Conservation (phyloP, 495 filamentous ascomycete genomes). For the Xylaria venustula region DNA sequence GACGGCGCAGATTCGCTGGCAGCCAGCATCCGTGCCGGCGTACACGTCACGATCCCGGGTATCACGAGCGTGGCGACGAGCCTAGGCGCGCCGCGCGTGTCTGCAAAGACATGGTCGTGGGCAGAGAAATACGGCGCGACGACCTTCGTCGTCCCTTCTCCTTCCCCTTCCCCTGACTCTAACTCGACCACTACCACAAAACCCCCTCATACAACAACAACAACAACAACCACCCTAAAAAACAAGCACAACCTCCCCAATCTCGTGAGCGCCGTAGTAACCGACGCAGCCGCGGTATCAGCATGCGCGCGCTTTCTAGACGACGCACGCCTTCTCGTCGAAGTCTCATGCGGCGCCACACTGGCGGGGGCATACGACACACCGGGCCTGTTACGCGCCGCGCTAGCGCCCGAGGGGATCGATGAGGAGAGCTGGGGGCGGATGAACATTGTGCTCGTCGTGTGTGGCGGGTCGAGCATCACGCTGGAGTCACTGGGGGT, state of each 20-base stretch:
- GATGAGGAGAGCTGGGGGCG: slow-evolving; percentile 46
- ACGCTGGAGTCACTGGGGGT: slow-evolving; percentile 62
- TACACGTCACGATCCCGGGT: slow-evolving; percentile 63
- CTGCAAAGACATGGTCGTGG: slow-evolving; percentile 68
- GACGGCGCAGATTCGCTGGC: slow-evolving; percentile 71
- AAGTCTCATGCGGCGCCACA: slow-evolving; percentile 80
- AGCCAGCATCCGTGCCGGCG: slow-evolving; percentile 55
- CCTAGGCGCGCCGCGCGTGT: slow-evolving; percentile 74
- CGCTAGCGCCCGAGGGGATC: slow-evolving; percentile 57
- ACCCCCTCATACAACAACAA: too few relatives aligned
- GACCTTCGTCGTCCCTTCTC: neutral
- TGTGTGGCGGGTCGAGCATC: slow-evolving; percentile 83
- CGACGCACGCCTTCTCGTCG: slow-evolving; percentile 77
- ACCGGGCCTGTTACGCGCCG: slow-evolving; percentile 52
- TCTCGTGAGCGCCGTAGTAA: slow-evolving; percentile 67
- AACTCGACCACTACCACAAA: too few relatives aligned
- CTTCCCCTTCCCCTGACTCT: slow-evolving; percentile 12
- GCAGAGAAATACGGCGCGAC: slow-evolving; percentile 23
- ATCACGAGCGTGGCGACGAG: slow-evolving; percentile 82
- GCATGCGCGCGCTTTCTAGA: slow-evolving; percentile 75
- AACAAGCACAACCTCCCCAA: neutral
- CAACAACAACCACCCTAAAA: too few relatives aligned
- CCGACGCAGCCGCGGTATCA: slow-evolving; percentile 77
- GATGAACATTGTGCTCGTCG: slow-evolving; percentile 76
- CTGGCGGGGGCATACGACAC: slow-evolving; percentile 64